Conservation (phyloP, 768 basidiomycete genomes). For the Podaxis sp. region DNA sequence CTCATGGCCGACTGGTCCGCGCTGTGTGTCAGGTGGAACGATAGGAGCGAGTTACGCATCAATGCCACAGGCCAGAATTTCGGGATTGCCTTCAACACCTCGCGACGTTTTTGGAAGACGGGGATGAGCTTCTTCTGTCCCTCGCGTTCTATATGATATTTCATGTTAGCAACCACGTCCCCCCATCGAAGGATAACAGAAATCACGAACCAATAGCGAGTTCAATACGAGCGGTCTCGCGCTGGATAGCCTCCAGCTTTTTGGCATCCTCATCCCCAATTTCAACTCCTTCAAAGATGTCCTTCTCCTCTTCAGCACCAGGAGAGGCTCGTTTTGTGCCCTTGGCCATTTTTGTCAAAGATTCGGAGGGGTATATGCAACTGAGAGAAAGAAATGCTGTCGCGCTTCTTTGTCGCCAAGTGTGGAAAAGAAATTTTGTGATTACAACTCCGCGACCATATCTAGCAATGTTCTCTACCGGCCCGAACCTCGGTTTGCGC, state of each 20-base stretch:
- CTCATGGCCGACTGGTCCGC: constrained; percentile 80
- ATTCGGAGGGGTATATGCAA: constrained; percentile 17
- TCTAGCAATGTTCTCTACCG: constrained; percentile 4
- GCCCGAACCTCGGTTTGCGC: neutral
- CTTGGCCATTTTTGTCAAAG: constrained; percentile 34
- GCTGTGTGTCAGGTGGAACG: constrained; percentile 65
- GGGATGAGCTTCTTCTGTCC: constrained; percentile 55
- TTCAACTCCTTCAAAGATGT: constrained; percentile 63
- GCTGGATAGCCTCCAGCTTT: constrained; percentile 64
- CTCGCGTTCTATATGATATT: constrained; percentile 52
- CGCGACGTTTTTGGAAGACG: constrained; percentile 71
- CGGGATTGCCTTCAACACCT: constrained; percentile 58
- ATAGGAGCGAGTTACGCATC: constrained; percentile 66
- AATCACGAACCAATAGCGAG: constrained; percentile 62
- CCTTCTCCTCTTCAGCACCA: constrained; percentile 75
- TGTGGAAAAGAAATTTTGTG: constrained; percentile 25
- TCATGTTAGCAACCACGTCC: constrained; percentile 5
- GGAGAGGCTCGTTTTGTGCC: constrained; percentile 77
- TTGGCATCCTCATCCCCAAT: constrained; percentile 70
- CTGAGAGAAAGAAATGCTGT: constrained; percentile 16
- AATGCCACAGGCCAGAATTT: constrained; percentile 89
- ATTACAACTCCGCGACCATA: constrained; percentile 27
- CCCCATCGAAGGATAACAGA: neutral
- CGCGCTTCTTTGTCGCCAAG: constrained; percentile 9
- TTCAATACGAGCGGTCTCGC: constrained; percentile 69